Evolutionary conservation across 805 yeast species (phyloP), one percentile per base, ranked within the genome.

Genomic region (Spathaspora passalidarum): DNA sequence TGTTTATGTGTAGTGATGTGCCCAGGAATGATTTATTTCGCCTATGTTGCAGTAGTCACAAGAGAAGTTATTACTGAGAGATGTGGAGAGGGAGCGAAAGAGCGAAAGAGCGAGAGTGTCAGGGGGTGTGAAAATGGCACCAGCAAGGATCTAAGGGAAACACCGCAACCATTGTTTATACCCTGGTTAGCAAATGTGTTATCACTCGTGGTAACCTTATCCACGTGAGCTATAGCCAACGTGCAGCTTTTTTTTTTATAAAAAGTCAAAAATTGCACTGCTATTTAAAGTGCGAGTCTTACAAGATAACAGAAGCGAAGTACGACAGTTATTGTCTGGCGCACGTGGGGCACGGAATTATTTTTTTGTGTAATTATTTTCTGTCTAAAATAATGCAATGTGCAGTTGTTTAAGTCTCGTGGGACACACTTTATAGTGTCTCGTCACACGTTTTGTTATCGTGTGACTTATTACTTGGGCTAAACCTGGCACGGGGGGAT

Each of bases 391-490:
- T 25, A 11, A 10, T 25, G 9, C 13, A 10, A 4, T 7, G 9
- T 25, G 3, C 9, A 7, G 4, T 25, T 25, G 13, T 25, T 25
- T 25, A 29, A n/a, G 34, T 29, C 34, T 29, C 34, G 34, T 29
- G 34, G 34, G 34, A 22, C 25, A 7, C 25, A 7, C 6, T 7
- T 9, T n/a, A 29, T 17, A 13, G 7, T n/a, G 13, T 29, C 16
- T 29, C 34, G 34, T 29, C 34, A 29, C 34, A 29, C 34, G 34
- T 29, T 29, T 29, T 29, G 17, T 29, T 29, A 29, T 29, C 34
- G 34, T 29, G 34, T 29, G 34, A 29, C 34, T 13, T 7, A 26
- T 26, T 26, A 26, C n/a, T 26, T 7, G 8, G n/a, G 34, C 13
- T 6, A 3, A 29, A 6, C 17, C 13, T 13, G 17, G 14, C 34